Base-by-base conservation (phyloP, 1,284 basidiomycete genomes). In the Ceratobasidium sp. region DNA sequence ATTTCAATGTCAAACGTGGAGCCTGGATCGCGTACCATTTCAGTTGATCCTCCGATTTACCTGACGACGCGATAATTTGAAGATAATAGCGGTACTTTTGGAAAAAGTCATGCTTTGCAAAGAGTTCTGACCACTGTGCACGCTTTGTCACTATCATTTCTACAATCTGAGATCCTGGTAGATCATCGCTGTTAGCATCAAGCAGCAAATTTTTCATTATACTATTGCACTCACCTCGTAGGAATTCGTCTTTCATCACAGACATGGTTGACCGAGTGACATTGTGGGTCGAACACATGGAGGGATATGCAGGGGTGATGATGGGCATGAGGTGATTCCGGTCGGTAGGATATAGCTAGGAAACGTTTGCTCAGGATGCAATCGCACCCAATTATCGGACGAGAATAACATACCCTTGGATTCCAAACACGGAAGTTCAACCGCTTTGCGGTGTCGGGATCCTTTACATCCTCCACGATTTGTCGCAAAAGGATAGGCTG, bases 201-300 rank as follows among this genome's bases (percentile, higher is more conserved):
- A 7, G n/a, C 17, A 17, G 38, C 8, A 40, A 7, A 8, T 40
- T 40, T 8, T 40, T 38, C 58, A 17, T 69, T 8, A 43, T 7
- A 43, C 43, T 57, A 57, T 53, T 67, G 42, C 31, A 72, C 78
- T 69, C 69, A 91, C 94, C 96, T 82, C 92, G 87, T 81, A 94
- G 92, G 79, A 98, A 96, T 77, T 99, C 97, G 75, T 93, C 90
- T 1, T 93, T 96, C 85, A 98, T 96, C 73, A 99, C 93, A 82
- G 91, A 91, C 81, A 98, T 94, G 1, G 96, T 99, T 13, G 95
- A 98, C 45, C 88, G 87, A 47, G 94, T 95, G 70, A 99, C 95
- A 76, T 99, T 99, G 81, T 99, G 97, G 15, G 97, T 99, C 35
- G 96, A 89, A 78, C 96, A 99, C 96, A 99, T 99, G n/a, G 96